A percentile compares a stretch with the other conserved stretches of the same genome.
phyloP scores from a whole-genome alignment of 495 filamentous ascomycete species.

The Podospora pseudoanserina region DNA sequence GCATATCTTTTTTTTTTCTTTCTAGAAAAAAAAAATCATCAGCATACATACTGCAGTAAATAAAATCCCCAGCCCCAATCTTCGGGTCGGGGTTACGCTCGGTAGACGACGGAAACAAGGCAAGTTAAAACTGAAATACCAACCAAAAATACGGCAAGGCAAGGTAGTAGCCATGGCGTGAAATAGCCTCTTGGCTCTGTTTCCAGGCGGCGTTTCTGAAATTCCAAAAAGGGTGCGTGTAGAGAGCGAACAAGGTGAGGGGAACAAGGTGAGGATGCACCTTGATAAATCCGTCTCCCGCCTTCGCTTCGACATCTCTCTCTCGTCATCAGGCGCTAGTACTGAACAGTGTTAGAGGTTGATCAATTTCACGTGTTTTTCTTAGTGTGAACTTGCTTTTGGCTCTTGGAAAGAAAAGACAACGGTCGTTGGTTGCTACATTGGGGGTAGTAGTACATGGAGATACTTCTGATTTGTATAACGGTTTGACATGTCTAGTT shows the following conservation, averaged over 20 bases:
- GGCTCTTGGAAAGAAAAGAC: not conserved
- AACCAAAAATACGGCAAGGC: not conserved
- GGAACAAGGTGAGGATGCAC: not conserved
- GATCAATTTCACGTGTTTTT: not conserved
- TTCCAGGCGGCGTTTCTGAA: not conserved
- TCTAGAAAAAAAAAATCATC: not conserved
- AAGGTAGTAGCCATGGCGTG: not conserved
- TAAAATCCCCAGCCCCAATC: not conserved
- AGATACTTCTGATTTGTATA: too few species aligned
- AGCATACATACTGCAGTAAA: too few species aligned
- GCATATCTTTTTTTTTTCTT: not conserved
- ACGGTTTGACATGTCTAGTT: not conserved
- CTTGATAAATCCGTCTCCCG: not conserved
- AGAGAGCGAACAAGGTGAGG: not conserved
- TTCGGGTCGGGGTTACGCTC: not conserved
- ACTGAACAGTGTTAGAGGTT: not conserved
- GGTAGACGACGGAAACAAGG: not conserved
- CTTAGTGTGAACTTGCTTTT: not conserved
- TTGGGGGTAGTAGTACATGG: not conserved
- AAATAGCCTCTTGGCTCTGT: not conserved
- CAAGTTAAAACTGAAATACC: not conserved
- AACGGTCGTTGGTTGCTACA: constrained; percentile 4
- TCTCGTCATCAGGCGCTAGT: not conserved
- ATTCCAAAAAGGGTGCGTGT: not conserved
- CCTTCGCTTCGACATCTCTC: not conserved